Base-by-base conservation (phyloP, 805 yeast species). In the Candida railenensis region DNA sequence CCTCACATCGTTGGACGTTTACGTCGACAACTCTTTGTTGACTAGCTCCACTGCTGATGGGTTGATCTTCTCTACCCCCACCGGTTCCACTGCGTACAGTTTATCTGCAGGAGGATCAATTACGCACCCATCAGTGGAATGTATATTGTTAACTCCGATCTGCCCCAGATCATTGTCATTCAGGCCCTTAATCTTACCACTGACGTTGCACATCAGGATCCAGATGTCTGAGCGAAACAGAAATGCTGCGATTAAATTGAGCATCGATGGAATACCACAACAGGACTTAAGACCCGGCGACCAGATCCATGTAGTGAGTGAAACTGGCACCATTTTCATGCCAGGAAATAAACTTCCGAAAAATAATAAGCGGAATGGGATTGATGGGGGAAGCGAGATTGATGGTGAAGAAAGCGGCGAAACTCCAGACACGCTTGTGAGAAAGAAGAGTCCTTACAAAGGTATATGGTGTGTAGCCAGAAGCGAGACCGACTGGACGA, bases 41-140 rank as follows among this genome's bases (percentile, higher is more conserved):
- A 92, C 98, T 5, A 80, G 91, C 44, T 90, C 97, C 3, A 87
- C 92, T 0, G 96, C 95, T 1, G 98, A 92, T 65, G 98, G 98
- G 34, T 77, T 91, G 7, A 80, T 83, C 3, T 74, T 89, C 40
- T 77, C 94, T 2, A 87, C 97, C 0, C 98, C 98, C 15, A 91
- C 97, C 0, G 98, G 98, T 0, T 88, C 96, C 8, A 91, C 97
- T 0, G 97, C 97, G 0, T 91, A 91, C 59, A 87, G 96, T 0
- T 69, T 91, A 44, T 80, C 89, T 22, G 81, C 96, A 1, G 97
- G 98, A 12, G 98, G 98, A 1, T 82, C 96, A 12, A 91, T 91
- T 48, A 92, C 89, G 1, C 95, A 91, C 53, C 97, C 98, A 0
- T 67, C 83, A 44, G 96, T 91, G 7, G 85, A 89, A 14, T 85